Evolutionary conservation across 2,329 filamentous ascomycete genomes (phyloP).

Genomic region (Pseudofabraea citricarpa): DNA sequence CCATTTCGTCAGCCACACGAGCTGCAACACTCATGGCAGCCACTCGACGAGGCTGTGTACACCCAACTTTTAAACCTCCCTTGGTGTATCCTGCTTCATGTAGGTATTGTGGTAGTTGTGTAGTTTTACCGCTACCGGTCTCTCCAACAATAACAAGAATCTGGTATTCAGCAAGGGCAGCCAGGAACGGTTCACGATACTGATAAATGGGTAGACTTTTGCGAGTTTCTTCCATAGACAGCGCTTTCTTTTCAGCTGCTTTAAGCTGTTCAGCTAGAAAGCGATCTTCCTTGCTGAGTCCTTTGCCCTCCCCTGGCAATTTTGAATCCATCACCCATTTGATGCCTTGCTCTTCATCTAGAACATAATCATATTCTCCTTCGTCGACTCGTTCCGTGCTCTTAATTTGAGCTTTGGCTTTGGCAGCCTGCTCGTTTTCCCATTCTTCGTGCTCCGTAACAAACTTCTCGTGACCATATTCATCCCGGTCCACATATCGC

Average conservation of each 20-base stretch:
- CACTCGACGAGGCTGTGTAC: slow-evolving; percentile 90
- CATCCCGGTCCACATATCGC: slow-evolving; percentile 81
- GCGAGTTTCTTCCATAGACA: slow-evolving; percentile 85
- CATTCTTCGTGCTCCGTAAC: slow-evolving; percentile 94
- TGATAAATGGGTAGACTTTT: slow-evolving; percentile 87
- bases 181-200: slow-evolving; percentile 79
- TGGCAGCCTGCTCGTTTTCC: slow-evolving; percentile 84
- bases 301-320: slow-evolving; percentile 66
- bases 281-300: slow-evolving; percentile 72
- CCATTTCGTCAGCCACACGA: slow-evolving; percentile 92
- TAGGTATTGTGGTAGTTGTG: slow-evolving; percentile 89
- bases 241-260: slow-evolving; percentile 81
- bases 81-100: slow-evolving; percentile 89
- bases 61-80: slow-evolving; percentile 77
- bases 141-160: slow-evolving; percentile 90
- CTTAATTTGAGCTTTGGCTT: slow-evolving; percentile 78
- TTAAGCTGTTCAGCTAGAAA: slow-evolving; percentile 77
- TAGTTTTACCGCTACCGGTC: slow-evolving; percentile 93
- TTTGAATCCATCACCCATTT: slow-evolving; percentile 75
- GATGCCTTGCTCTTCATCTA: slow-evolving; percentile 85
- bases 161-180: slow-evolving; percentile 82
- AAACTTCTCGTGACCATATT: slow-evolving; percentile 82
- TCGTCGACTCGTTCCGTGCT: slow-evolving; percentile 70
- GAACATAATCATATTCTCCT: slow-evolving; percentile 85
- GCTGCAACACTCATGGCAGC: slow-evolving; percentile 97